A percentile compares a stretch with the other conserved stretches of the same genome.
phyloP scores from a whole-genome alignment of 441 rosid species.

The Corymbia calophylla region DNA sequence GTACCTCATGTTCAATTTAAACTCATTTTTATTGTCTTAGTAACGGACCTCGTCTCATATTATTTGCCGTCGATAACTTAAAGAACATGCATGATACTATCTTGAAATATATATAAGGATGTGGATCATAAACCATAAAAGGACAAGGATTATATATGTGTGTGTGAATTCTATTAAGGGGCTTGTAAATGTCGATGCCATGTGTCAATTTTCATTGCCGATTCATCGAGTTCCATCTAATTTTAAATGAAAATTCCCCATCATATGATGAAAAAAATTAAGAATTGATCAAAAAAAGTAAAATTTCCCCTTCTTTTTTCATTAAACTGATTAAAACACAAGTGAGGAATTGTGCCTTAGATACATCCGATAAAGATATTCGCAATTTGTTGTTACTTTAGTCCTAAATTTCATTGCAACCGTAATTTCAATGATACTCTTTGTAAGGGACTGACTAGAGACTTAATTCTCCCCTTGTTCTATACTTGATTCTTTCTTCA shows the following conservation, averaged over 20 bases:
- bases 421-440: neutral
- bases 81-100: neutral
- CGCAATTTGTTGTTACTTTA: neutral
- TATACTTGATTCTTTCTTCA: neutral
- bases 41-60: neutral
- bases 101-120: neutral
- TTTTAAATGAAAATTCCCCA: neutral
- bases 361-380: neutral
- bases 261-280: neutral
- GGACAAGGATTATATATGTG: neutral
- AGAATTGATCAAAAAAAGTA: neutral
- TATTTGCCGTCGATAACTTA: neutral
- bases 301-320: neutral
- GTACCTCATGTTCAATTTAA: neutral
- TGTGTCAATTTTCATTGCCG: neutral
- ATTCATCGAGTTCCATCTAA: neutral
- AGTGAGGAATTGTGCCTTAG: rapidly evolving
- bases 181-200: neutral
- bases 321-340: neutral
- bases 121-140: neutral
- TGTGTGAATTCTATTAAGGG: neutral
- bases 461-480: neutral
- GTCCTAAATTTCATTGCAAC: neutral
- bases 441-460: neutral
- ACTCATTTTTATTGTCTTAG: neutral